Evolutionary conservation across 2,329 filamentous ascomycete genomes (phyloP), one percentile per base, ranked within the genome.

Genomic region (Aspergillus awamori): DNA sequence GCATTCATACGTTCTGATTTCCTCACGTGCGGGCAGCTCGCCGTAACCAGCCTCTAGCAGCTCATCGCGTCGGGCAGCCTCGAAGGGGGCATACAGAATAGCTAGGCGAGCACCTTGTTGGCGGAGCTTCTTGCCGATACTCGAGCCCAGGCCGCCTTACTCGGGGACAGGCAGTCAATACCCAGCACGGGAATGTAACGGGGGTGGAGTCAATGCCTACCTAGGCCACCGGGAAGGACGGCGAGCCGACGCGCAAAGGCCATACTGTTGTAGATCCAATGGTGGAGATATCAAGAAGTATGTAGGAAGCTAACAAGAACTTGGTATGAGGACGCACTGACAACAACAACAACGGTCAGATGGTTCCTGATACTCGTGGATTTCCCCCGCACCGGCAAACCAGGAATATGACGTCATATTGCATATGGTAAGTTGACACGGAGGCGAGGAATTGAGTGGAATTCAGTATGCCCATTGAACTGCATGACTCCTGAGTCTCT

Each of bases 41-140:
- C 72, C 72, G 65, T 80, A 82, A 3, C 74, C 67, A 1, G 70
- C 54, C 13, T 73, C 67, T 17, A 83, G 70, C 0, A 77, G 72
- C 39, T 77, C 66, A 22, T 77, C 68, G 17, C 75, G 74, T 8
- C 73, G 72, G 33, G 69, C 58, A 1, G 76, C 73, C 65, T 82
- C 80, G 62, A 81, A 82, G 1, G 80, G 80, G 0, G 80, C 80
- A 55, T 82, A 82, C 0, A 82, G 69, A 13, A 82, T 75, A 7
- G 79, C 81, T 3, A 82, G 67, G 11, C 70, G 74, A 5, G 79
- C 78, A 5, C 80, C 80, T 62, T 79, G 73, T 3, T 76, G 69
- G 24, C 73, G 72, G 1, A 83, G 70, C 15, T 78, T 73, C 54
- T 75, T 69, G 47, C 77, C 81, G 3, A 79, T 80, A 38, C 74